Evolutionary conservation across 139 green algal species (phyloP), one percentile per base, ranked within the genome.

Genomic region (Ostreobium quekettii): DNA sequence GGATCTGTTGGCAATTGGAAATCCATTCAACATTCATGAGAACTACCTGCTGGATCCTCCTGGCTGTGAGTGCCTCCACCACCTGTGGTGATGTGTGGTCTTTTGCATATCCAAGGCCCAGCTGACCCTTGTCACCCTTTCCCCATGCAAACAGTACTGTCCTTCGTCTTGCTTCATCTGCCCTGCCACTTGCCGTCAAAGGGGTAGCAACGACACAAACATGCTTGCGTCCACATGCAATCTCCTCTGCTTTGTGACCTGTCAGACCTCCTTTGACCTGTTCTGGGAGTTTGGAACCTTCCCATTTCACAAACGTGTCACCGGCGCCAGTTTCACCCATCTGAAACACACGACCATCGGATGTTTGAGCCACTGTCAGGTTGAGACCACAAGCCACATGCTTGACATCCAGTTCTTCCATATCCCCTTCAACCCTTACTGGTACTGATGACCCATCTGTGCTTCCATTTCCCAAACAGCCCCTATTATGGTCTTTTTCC

Each of bases 351-450:
- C 67, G 48, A 0, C 89, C 89, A 42, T 83, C 80, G 5, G 67
- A 64, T 0, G 82, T 90, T 3, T 92, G 47, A 1, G 82, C 87
- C 1, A 93, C 76, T 0, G 89, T 95, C 33, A 95, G 80, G 67
- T 89, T 89, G 4, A 83, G 78, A 2, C 89, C 89, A 26, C 83
- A 89, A 3, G 78, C 85, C 11, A 92, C 86, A 60, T 87, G 74
- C 22, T 47, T 71, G 29, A 64, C 28, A 66, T 77, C 36, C 80
- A 74, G 24, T 77, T 37, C 59, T 79, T 74, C 22, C 76, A 78
- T 24, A 76, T 70, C 31, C 26, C 35, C 28, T 29, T 47, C 67
- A 31, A 83, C 75, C 60, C 70, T 66, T 0, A 73, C 82, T 39
- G 88, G 87, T 38, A 83, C 37, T 64, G 88, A 75, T 67, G 83